Conservation (phyloP, 202 grass and related monocot species). For the Brachypodium distachyon region DNA sequence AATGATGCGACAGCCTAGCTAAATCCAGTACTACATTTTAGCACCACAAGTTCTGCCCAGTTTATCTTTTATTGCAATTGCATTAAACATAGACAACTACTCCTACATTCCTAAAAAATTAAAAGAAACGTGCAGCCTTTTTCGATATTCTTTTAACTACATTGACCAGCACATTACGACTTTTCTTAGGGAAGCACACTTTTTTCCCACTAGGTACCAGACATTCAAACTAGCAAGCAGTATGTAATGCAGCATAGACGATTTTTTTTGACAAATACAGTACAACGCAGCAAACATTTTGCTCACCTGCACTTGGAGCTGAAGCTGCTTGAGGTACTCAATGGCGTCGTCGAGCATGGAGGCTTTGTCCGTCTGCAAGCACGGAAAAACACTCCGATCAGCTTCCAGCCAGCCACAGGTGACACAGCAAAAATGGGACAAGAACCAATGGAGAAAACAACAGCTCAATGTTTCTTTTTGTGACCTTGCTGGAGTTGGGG, state of each 20-base stretch:
- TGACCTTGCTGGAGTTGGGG: slow-evolving; percentile 93
- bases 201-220: neutral
- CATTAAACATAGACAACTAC: neutral
- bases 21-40: neutral
- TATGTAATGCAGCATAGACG: neutral
- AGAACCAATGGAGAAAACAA: neutral
- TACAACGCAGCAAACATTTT: neutral
- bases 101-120: no score
- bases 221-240: neutral
- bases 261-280: neutral
- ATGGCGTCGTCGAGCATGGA: slow-evolving; percentile 99
- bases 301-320: slow-evolving; percentile 89
- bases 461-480: neutral
- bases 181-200: neutral
- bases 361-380: slow-evolving; percentile 78
- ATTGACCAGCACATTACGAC: neutral
- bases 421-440: neutral
- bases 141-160: neutral
- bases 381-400: neutral
- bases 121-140: no score
- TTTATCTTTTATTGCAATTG: neutral
- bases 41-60: neutral
- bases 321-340: slow-evolving; percentile 95
- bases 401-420: no score
- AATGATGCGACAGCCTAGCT: neutral